These are phyloP conservation scores for Plicaturopsis crispa DNA, from an alignment of 768 basidiomycete genomes.

Conservation along the genomic window DNA sequence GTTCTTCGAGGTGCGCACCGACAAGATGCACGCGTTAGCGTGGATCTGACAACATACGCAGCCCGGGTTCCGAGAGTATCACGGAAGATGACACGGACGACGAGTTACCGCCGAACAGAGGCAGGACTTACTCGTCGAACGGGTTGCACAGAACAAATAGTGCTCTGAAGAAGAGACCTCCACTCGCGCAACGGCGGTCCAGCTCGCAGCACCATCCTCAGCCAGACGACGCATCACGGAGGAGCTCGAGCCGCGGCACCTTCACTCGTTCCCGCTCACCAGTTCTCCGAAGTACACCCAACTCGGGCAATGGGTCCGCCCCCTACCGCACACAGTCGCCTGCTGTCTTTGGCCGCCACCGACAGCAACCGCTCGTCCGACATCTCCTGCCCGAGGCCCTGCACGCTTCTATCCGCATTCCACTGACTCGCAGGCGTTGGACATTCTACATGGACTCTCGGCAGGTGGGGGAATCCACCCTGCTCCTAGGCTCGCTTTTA, in stretches of 20 bases:
- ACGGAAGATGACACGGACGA: slow-evolving; percentile 53
- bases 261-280: slow-evolving; percentile 77
- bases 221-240: too few species aligned
- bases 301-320: slow-evolving; percentile 27
- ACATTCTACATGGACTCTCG: slow-evolving; percentile 54
- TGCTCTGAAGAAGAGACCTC: slow-evolving; percentile 14
- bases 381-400: slow-evolving; percentile 42
- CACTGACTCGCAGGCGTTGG: slow-evolving; percentile 31
- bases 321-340: slow-evolving; percentile 29
- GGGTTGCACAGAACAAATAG: slow-evolving; percentile 19
- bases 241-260: slow-evolving; percentile 33
- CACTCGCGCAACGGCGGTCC: slow-evolving; percentile 18
- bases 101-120: slow-evolving; percentile 32
- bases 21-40: too few species aligned
- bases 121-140: slow-evolving; percentile 29
- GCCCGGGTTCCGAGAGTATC: slow-evolving; percentile 43
- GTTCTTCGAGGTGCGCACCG: slow-evolving; percentile 64
- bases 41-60: too few species aligned
- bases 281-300: slow-evolving; percentile 27
- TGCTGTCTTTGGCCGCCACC: slow-evolving; percentile 32
- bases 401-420: slow-evolving; percentile 36
- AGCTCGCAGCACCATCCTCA: slow-evolving; percentile 23
- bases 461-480: slow-evolving; percentile 52
- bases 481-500: slow-evolving; percentile 58
- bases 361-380: slow-evolving; percentile 25